Percentiles rank a stretch among this genome's conserved stretches.
phyloP scores from a whole-genome alignment of 2,329 filamentous ascomycete species.

The Aurifilum marmelostoma region DNA sequence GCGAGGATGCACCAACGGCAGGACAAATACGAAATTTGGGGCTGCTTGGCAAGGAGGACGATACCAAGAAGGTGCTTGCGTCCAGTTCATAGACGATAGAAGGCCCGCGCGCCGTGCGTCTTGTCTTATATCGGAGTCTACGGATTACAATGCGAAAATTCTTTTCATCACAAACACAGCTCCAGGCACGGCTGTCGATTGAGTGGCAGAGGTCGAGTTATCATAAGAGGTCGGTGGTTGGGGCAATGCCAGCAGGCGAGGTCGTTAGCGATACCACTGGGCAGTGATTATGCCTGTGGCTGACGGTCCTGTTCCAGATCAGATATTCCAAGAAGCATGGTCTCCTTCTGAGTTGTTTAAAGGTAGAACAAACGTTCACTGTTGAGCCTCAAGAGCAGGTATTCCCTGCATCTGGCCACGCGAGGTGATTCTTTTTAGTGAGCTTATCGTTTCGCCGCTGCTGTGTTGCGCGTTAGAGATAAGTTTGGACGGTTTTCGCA shows the following conservation, averaged over 20 bases:
- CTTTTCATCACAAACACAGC: background rate
- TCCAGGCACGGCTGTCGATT: background rate
- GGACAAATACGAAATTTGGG: slow-evolving; percentile 88
- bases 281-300: background rate
- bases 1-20: slow-evolving; percentile 80
- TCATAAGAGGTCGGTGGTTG: background rate
- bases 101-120: background rate
- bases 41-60: slow-evolving; percentile 80
- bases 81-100: slow-evolving; percentile 32
- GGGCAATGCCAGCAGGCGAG: background rate
- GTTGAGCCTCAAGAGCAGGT: background rate
- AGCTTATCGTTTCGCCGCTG: no score
- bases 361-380: no score
- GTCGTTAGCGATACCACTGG: background rate
- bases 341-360: background rate
- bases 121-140: slow-evolving; percentile 11
- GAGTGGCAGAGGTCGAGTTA: background rate
- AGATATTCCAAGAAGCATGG: background rate
- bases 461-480: background rate
- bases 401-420: background rate
- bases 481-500: background rate
- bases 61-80: slow-evolving; percentile 65
- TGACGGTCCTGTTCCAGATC: background rate
- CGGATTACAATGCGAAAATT: slow-evolving; percentile 6
- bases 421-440: background rate